Percentiles rank a stretch among this genome's conserved stretches.
Evolutionary conservation across 2,329 filamentous ascomycete genomes (phyloP).

Genomic region (Fusarium pseudonygamai): DNA sequence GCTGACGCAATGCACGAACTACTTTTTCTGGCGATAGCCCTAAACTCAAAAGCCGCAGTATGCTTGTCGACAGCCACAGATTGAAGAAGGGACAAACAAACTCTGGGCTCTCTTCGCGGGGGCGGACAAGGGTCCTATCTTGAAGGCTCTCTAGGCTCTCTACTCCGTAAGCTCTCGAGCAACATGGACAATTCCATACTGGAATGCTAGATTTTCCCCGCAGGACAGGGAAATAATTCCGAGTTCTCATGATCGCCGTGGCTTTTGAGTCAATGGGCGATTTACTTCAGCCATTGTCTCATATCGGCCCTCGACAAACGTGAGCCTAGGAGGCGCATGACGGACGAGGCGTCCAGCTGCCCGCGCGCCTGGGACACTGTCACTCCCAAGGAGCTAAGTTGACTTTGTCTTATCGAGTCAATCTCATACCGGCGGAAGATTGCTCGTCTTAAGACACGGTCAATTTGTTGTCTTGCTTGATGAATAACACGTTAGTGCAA

Average conservation of each 20-base stretch:
- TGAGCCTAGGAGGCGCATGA: conserved; percentile 34
- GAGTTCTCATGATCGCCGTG: conserved; percentile 18
- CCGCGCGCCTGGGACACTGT: conserved; percentile 29
- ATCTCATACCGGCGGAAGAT: conserved; percentile 6
- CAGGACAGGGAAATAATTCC: conserved; percentile 5
- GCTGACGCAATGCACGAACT: conserved; percentile 40
- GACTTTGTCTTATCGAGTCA: conserved; percentile 5
- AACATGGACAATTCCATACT: background rate
- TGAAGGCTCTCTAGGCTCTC: conserved; percentile 26
- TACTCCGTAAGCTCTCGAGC: conserved; percentile 2
- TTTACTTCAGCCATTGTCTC: conserved; percentile 22
- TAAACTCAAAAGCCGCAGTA: conserved; percentile 35
- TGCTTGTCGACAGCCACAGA: conserved; percentile 28
- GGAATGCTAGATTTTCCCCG: conserved; percentile 28
- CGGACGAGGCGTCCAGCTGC: conserved; percentile 23
- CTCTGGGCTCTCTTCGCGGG: background rate
- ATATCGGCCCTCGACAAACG: conserved; percentile 19
- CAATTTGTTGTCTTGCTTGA: background rate
- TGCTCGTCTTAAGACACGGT: background rate
- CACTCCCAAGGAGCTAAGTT: conserved; percentile 19
- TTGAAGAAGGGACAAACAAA: conserved; percentile 4
- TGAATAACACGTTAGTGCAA: background rate
- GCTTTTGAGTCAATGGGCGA: conserved; percentile 2
- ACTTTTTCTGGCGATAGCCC: conserved; percentile 37
- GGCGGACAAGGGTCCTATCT: conserved; percentile 27